Evolutionary conservation across 1,284 basidiomycete genomes (phyloP).

Genomic region (Naganishia albida): DNA sequence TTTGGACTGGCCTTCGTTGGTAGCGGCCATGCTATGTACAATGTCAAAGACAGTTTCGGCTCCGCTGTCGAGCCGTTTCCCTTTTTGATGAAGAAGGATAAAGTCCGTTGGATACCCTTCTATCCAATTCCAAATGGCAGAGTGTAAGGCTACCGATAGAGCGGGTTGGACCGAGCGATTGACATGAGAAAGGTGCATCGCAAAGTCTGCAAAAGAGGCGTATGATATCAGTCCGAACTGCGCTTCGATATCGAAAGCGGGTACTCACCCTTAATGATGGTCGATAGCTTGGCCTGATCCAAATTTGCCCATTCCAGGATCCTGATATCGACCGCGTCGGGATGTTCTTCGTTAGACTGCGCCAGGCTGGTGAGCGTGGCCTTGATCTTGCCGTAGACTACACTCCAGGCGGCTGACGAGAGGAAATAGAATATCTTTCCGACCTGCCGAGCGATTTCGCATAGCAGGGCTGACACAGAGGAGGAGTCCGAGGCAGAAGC

Average conservation of each 20-base stretch:
- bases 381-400: constrained; percentile 73
- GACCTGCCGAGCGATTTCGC: constrained; percentile 52
- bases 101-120: constrained; percentile 79
- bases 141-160: constrained; percentile 71
- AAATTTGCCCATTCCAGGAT: constrained; percentile 56
- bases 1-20: constrained; percentile 43
- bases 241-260: too few relatives aligned
- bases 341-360: constrained; percentile 56
- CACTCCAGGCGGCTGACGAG: constrained; percentile 84
- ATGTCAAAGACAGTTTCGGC: constrained; percentile 81
- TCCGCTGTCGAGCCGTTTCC: constrained; percentile 71
- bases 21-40: constrained; percentile 61
- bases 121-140: constrained; percentile 91
- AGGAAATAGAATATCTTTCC: constrained; percentile 83
- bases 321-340: constrained; percentile 57
- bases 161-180: constrained; percentile 71
- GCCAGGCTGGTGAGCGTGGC: constrained; percentile 70
- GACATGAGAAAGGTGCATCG: constrained; percentile 80
- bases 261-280: constrained; percentile 41
- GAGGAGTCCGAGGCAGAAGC: constrained; percentile 1
- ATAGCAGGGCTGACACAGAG: constrained; percentile 11
- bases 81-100: constrained; percentile 65
- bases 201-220: constrained; percentile 61
- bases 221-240: too few relatives aligned
- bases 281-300: constrained; percentile 48